Percentiles rank a stretch among this genome's conserved stretches.
Evolutionary conservation across 768 basidiomycete genomes (phyloP).

Genomic region (Paxillus rubicundulus): DNA sequence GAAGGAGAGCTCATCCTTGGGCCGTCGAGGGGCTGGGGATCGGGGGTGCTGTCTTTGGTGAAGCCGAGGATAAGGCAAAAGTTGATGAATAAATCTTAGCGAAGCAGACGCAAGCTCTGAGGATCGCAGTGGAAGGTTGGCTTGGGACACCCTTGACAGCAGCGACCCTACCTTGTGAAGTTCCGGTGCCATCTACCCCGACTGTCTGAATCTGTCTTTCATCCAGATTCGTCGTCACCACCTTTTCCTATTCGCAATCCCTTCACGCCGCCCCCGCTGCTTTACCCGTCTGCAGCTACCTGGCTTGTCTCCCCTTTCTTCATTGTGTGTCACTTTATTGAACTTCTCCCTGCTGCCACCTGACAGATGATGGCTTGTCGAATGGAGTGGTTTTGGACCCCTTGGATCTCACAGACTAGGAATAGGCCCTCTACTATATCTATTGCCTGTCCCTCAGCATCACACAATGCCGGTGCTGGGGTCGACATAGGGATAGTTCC

Average conservation of each 20-base stretch:
- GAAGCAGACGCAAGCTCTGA: neutral
- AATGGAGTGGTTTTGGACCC: slow-evolving; percentile 27
- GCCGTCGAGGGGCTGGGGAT: slow-evolving; percentile 12
- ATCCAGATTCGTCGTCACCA: neutral
- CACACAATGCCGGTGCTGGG: slow-evolving; percentile 4
- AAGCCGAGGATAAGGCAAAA: neutral
- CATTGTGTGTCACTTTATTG: slow-evolving; percentile 30
- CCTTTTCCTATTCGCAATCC: slow-evolving; percentile 3
- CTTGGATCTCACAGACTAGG: slow-evolving; percentile 9
- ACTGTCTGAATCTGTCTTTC: neutral
- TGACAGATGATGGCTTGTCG: slow-evolving; percentile 25
- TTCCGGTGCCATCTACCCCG: neutral
- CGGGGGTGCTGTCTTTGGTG: neutral
- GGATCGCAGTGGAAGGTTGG: neutral
- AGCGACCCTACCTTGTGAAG: neutral
- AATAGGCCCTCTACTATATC: slow-evolving; percentile 25
- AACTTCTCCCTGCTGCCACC: slow-evolving; percentile 31
- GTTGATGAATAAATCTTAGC: neutral
- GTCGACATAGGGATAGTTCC: slow-evolving; percentile 15
- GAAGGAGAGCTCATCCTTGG: slow-evolving; percentile 15
- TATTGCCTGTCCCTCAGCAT: slow-evolving; percentile 23
- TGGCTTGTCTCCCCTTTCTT: slow-evolving; percentile 25
- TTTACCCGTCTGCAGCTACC: slow-evolving; percentile 4
- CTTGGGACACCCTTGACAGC: neutral
- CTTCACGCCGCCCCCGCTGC: slow-evolving; percentile 3